These are phyloP conservation scores for Lentinus brumalis DNA, from an alignment of 768 basidiomycete genomes.

Conservation along the genomic window DNA sequence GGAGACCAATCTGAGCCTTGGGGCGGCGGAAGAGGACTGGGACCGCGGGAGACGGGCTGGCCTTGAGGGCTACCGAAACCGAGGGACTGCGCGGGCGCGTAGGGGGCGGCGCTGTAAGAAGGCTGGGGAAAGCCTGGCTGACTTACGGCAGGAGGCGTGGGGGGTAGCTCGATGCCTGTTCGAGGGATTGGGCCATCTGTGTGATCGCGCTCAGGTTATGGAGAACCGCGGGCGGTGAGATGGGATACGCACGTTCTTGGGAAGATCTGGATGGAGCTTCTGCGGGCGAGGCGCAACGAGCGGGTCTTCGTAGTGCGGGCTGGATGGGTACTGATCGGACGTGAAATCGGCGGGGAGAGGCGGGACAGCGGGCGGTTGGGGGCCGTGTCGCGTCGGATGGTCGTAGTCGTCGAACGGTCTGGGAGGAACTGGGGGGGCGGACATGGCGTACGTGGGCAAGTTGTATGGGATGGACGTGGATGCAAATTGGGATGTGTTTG, in stretches of 20 bases:
- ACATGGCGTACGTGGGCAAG: conserved; percentile 7
- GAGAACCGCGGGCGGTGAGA: conserved; percentile 13
- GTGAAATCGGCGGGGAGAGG: conserved; percentile 48
- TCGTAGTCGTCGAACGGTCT: conserved; percentile 29
- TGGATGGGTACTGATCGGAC: conserved; percentile 34
- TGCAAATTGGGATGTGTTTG: no score
- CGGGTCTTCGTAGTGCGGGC: conserved; percentile 55
- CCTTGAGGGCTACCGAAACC: conserved; percentile 11
- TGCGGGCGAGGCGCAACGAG: conserved; percentile 70
- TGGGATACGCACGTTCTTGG: conserved; percentile 56
- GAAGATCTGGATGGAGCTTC: conserved; percentile 58
- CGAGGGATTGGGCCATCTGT: conserved; percentile 67
- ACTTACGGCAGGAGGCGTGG: conserved; percentile 23
- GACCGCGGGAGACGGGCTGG: conserved; percentile 17
- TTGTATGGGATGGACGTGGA: no score
- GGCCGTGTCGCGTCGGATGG: not conserved
- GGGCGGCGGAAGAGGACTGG: conserved; percentile 27
- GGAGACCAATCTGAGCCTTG: conserved; percentile 29
- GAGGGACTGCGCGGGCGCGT: conserved; percentile 21
- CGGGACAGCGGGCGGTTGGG: conserved; percentile 48
- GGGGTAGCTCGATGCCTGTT: conserved; percentile 40
- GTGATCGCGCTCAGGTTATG: conserved; percentile 16
- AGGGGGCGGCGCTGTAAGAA: conserved; percentile 11
- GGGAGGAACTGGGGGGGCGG: conserved; percentile 31
- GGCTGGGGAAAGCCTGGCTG: conserved; percentile 27